A percentile compares a stretch with the other conserved stretches of the same genome.
These are phyloP conservation scores for Mollisia scopiformis DNA, from an alignment of 2,329 filamentous ascomycete genomes.

Conservation along the genomic window DNA sequence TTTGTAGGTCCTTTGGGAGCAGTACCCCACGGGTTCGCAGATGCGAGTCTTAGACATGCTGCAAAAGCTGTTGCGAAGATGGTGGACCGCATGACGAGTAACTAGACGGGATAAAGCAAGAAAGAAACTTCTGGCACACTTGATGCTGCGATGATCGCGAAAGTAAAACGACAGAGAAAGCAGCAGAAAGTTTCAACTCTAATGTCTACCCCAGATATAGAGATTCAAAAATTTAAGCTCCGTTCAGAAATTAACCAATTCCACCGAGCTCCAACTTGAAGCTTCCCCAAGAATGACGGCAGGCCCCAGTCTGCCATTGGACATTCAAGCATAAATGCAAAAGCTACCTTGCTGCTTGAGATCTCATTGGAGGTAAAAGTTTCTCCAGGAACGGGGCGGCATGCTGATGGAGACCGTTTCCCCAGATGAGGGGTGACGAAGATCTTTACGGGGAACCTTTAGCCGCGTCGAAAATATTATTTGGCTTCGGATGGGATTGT, in stretches of 20 bases:
- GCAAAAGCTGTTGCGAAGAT: background rate
- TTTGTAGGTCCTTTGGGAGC: background rate
- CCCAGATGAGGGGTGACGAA: constrained; percentile 12
- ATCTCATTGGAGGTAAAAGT: constrained; percentile 27
- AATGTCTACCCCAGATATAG: background rate
- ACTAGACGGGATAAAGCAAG: background rate
- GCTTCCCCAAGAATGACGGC: background rate
- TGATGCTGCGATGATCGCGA: background rate
- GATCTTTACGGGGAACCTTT: constrained; percentile 6
- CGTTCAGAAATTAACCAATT: background rate
- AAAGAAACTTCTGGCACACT: no score
- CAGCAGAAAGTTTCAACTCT: background rate
- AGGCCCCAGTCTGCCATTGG: background rate
- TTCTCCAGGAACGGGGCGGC: constrained; percentile 6
- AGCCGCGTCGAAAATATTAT: constrained; percentile 6
- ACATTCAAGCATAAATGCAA: background rate
- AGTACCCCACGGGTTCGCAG: background rate
- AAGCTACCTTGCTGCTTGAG: background rate
- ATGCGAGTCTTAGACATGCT: background rate
- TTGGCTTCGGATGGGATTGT: background rate
- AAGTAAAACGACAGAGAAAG: background rate
- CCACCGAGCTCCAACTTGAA: constrained; percentile 2
- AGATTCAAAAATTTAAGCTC: background rate
- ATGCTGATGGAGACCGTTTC: background rate
- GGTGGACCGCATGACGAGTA: background rate